Conservation (phyloP, 768 basidiomycete species). For the Strobilomyces dryophilus region DNA sequence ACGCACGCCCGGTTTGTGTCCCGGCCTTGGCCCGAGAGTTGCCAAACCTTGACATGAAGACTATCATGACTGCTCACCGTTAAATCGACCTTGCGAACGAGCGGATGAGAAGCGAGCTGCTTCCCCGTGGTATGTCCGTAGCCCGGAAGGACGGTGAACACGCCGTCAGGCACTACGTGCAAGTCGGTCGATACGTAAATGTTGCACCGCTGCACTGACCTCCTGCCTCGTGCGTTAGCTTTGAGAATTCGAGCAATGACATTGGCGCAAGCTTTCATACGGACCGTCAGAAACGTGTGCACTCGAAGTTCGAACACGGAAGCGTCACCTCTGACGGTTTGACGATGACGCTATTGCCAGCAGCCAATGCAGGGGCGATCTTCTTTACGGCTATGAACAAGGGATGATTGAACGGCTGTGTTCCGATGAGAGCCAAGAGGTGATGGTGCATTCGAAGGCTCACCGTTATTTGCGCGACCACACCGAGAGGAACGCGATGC, state of each 20-base stretch:
- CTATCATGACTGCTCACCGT: conserved; percentile 47
- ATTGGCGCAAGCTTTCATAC: conserved; percentile 63
- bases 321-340: conserved; percentile 69
- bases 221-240: conserved; percentile 61
- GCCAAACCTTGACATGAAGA: not conserved
- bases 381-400: conserved; percentile 88
- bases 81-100: conserved; percentile 77
- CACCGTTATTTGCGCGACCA: conserved; percentile 87
- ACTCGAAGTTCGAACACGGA: not conserved
- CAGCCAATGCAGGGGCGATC: conserved; percentile 79
- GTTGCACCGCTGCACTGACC: conserved; percentile 36
- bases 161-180: conserved; percentile 65
- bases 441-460: conserved; percentile 12
- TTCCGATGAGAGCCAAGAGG: not conserved
- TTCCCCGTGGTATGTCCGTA: conserved; percentile 60
- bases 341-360: conserved; percentile 79
- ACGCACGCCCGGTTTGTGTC: conserved; percentile 66
- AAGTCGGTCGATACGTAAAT: not conserved
- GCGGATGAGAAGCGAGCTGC: conserved; percentile 58
- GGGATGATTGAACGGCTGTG: conserved; percentile 84
- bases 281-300: not conserved
- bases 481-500: conserved; percentile 74
- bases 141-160: conserved; percentile 74
- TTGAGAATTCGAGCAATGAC: conserved; percentile 72
- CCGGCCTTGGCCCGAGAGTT: conserved; percentile 51